These are phyloP conservation scores for Lenwebbia sp. DNA, from an alignment of 345 rosid genomes.

Conservation along the genomic window DNA sequence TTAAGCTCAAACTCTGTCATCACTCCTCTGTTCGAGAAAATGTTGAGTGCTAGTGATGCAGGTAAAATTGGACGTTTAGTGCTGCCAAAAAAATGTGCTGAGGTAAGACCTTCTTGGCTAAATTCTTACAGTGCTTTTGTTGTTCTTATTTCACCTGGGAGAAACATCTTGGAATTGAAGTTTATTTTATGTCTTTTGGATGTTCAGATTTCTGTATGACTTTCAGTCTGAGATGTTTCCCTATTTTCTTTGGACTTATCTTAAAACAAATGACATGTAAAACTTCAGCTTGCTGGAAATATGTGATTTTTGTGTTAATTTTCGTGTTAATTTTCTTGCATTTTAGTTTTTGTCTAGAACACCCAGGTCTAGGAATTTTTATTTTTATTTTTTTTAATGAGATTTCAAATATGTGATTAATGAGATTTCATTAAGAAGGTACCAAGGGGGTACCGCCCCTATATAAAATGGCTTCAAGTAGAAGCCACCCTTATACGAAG, in stretches of 20 bases:
- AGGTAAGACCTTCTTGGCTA: conserved; percentile 37
- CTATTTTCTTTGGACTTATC: background rate
- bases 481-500: background rate
- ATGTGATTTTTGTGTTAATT: background rate
- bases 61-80: conserved; percentile 84
- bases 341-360: background rate
- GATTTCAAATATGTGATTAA: background rate
- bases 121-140: conserved; percentile 1
- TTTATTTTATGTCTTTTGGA: background rate
- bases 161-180: background rate
- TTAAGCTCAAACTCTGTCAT: conserved; percentile 66
- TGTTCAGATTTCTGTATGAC: background rate
- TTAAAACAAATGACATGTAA: background rate
- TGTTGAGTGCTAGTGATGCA: conserved; percentile 93
- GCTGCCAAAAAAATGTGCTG: conserved; percentile 93
- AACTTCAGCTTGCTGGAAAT: background rate
- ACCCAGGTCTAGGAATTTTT: background rate
- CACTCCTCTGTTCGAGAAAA: conserved; percentile 90
- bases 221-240: background rate
- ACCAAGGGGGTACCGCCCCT: background rate
- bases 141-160: background rate
- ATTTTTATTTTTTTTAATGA: background rate
- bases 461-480: background rate
- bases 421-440: background rate
- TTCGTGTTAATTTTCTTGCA: background rate